Conservation (phyloP, 2,329 filamentous ascomycete genomes). For the Ciborinia camelliae region DNA sequence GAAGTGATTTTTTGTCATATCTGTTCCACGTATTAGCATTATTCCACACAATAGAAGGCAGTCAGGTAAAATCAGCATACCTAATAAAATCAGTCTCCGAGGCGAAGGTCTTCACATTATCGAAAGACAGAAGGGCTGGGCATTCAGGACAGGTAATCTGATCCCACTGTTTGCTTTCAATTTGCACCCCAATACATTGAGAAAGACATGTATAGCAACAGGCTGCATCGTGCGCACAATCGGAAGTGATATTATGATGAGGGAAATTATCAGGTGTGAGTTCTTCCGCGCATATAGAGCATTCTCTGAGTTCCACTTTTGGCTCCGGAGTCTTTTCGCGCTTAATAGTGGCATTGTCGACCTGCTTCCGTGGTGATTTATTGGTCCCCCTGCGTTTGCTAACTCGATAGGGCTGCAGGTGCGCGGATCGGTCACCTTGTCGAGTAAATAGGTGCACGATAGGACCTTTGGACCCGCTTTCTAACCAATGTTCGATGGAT, state of each 20-base stretch:
- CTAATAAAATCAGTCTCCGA: neutral
- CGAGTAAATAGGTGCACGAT: neutral
- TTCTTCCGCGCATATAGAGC: conserved; percentile 1
- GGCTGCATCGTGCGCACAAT: conserved; percentile 21
- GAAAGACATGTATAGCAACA: conserved; percentile 23
- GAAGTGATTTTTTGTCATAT: neutral
- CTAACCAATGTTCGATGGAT: neutral
- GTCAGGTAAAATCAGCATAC: neutral
- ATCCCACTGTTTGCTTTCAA: conserved; percentile 39
- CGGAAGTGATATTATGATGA: neutral
- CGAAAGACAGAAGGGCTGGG: conserved; percentile 40
- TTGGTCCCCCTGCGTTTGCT: neutral
- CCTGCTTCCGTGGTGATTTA: neutral
- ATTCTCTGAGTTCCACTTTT: neutral
- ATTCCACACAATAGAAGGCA: neutral
- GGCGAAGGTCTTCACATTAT: conserved; percentile 2
- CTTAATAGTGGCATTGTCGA: neutral
- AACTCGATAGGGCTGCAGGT: neutral
- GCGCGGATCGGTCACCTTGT: neutral
- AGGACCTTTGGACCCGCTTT: neutral
- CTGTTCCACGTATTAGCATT: neutral
- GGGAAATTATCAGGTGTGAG: neutral
- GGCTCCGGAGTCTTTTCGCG: neutral
- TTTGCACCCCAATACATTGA: conserved; percentile 19
- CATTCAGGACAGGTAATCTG: conserved; percentile 54